Percentiles rank a stretch among this genome's conserved stretches.
Conservation (phyloP, 306 rosid species). For the Trifolium dubium region DNA sequence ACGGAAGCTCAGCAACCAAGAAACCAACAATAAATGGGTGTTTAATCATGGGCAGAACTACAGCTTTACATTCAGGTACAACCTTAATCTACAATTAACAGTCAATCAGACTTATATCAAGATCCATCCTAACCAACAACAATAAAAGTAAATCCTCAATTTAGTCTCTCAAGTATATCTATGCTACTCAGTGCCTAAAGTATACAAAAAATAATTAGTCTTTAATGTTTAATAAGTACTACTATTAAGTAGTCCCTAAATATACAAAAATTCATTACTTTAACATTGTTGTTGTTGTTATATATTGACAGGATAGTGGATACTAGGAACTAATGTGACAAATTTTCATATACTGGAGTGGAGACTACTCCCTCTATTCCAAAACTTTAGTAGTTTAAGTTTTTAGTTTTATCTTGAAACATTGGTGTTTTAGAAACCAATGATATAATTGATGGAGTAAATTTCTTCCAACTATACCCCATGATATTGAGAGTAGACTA, state of each 20-base stretch:
- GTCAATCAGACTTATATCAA: slow-evolving; percentile 1
- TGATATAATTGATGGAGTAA: not conserved
- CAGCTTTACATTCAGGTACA: slow-evolving; percentile 72
- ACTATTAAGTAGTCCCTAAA: not conserved
- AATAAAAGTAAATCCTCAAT: not conserved
- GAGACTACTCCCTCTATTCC: not conserved
- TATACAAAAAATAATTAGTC: not conserved
- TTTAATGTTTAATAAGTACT: not conserved
- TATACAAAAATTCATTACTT: not conserved
- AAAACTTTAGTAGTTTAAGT: not conserved
- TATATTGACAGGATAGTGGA: not conserved
- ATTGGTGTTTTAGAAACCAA: not conserved
- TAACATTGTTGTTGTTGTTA: not conserved
- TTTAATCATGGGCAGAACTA: slow-evolving; percentile 90
- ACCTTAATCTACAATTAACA: slow-evolving; percentile 64
- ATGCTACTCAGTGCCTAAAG: not conserved
- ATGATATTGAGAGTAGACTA: not conserved
- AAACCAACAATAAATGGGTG: slow-evolving; percentile 97
- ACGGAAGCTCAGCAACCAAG: slow-evolving; percentile 91
- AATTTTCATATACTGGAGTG: not conserved
- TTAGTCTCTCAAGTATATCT: not conserved
- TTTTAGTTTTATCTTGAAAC: not conserved
- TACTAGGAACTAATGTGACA: not conserved
- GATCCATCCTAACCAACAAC: slow-evolving; percentile 26
- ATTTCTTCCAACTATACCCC: slow-evolving; percentile 4